A percentile compares a stretch with the other conserved stretches of the same genome.
phyloP scores from a whole-genome alignment of 805 yeast species.

The Saturnispora dispora region DNA sequence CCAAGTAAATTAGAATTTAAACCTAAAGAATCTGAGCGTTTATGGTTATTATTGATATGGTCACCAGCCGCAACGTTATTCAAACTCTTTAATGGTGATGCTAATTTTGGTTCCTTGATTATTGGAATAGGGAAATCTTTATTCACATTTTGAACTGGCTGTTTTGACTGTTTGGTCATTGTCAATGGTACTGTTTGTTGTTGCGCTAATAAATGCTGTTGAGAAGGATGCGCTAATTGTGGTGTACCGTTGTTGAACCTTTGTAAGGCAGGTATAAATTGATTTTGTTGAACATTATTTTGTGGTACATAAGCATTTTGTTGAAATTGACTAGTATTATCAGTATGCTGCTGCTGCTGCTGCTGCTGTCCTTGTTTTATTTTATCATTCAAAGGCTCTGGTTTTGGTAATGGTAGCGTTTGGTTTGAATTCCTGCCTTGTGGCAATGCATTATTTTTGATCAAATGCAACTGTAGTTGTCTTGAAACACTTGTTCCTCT shows the following conservation, averaged over 20 bases:
- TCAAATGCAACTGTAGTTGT: constrained; percentile 67
- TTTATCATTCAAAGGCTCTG: constrained; percentile 7
- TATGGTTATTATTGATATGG: background rate
- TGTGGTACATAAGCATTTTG: constrained; percentile 1
- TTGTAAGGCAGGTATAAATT: background rate
- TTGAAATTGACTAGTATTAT: constrained; percentile 7
- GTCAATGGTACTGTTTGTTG: background rate
- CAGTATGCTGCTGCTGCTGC: background rate
- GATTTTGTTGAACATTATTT: background rate
- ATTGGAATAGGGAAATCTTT: background rate
- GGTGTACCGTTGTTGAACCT: background rate
- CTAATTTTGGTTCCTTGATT: background rate
- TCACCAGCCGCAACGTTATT: background rate
- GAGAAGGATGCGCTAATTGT: background rate
- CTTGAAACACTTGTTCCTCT: constrained; percentile 77
- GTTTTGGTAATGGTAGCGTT: background rate
- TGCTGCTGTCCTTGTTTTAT: constrained; percentile 1
- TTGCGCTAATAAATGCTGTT: background rate
- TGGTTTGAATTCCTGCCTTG: constrained; percentile 25
- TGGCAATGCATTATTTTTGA: constrained; percentile 46
- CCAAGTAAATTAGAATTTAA: constrained; percentile 1
- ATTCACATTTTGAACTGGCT: background rate
- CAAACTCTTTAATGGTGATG: background rate
- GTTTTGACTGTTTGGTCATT: background rate
- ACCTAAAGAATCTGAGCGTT: background rate